Percentiles rank a stretch among this genome's conserved stretches.
phyloP scores from a whole-genome alignment of 352 stramenopile genomes.

The Aphanomyces astaci region DNA sequence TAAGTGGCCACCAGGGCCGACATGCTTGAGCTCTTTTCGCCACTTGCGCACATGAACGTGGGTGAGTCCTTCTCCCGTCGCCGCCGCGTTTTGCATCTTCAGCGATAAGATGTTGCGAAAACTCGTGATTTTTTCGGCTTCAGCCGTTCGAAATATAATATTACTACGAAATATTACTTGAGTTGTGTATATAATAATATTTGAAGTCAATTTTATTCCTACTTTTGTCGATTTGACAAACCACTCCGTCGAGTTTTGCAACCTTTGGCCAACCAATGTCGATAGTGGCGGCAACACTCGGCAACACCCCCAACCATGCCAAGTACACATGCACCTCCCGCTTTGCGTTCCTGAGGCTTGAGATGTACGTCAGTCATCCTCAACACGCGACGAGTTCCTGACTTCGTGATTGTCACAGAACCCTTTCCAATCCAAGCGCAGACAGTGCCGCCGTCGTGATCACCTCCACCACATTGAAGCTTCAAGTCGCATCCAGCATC shows the following conservation, averaged over 20 bases:
- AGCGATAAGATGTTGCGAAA: too few relatives aligned
- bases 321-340: neutral
- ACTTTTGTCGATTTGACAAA: too few relatives aligned
- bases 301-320: neutral
- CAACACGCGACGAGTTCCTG: too few relatives aligned
- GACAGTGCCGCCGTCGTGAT: neutral
- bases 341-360: neutral
- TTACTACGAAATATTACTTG: neutral
- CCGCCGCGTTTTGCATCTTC: neutral
- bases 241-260: too few relatives aligned
- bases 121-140: too few relatives aligned
- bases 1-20: slow-evolving; percentile 16
- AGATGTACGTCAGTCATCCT: neutral
- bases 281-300: neutral
- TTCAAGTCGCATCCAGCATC: neutral
- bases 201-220: too few relatives aligned
- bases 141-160: too few relatives aligned
- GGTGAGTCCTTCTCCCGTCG: too few relatives aligned
- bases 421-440: neutral
- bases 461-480: neutral
- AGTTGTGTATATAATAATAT: too few relatives aligned
- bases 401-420: too few relatives aligned
- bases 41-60: slow-evolving; percentile 16
- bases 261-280: neutral
- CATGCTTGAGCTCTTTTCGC: slow-evolving; percentile 10